Conservation (phyloP, 2,329 filamentous ascomycete genomes). For the Knoxdaviesia capensis region DNA sequence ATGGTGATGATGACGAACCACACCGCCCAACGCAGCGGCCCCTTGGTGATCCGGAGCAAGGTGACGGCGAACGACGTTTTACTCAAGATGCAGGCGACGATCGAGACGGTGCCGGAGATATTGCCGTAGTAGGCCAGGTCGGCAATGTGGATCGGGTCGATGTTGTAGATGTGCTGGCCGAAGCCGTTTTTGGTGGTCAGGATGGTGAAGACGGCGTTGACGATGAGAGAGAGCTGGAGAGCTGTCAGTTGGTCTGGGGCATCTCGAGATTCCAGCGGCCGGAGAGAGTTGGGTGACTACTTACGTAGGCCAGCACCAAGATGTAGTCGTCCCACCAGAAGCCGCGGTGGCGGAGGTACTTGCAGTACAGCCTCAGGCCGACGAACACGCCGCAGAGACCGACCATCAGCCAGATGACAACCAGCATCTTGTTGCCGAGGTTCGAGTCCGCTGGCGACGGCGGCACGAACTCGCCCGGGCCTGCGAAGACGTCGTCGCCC, state of each 20-base stretch:
- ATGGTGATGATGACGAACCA: conserved; percentile 10
- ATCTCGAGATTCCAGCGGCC: neutral
- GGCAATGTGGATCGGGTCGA: neutral
- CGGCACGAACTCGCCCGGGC: too few species aligned
- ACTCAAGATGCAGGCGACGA: conserved; percentile 10
- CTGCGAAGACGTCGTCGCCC: too few species aligned
- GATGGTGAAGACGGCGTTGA: conserved; percentile 3
- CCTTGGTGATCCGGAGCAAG: conserved; percentile 10
- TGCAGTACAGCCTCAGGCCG: conserved; percentile 8
- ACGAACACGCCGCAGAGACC: conserved; percentile 7
- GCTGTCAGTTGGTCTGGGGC: neutral
- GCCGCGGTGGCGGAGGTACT: conserved; percentile 7
- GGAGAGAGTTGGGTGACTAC: conserved; percentile 4
- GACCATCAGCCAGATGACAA: conserved; percentile 8
- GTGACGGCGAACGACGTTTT: conserved; percentile 14
- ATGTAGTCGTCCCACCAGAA: conserved; percentile 12
- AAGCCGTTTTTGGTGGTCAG: conserved; percentile 4
- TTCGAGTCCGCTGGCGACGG: neutral
- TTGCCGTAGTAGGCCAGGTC: conserved; percentile 5
- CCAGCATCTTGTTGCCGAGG: conserved; percentile 4
- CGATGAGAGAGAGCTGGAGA: conserved; percentile 4
- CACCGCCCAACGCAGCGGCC: conserved; percentile 5
- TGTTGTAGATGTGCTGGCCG: conserved; percentile 6
- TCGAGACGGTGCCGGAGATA: conserved; percentile 7
- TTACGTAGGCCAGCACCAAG: conserved; percentile 9